These are phyloP conservation scores for Rubia balearica DNA, from an alignment of 305 asterid species.

Conservation along the genomic window DNA sequence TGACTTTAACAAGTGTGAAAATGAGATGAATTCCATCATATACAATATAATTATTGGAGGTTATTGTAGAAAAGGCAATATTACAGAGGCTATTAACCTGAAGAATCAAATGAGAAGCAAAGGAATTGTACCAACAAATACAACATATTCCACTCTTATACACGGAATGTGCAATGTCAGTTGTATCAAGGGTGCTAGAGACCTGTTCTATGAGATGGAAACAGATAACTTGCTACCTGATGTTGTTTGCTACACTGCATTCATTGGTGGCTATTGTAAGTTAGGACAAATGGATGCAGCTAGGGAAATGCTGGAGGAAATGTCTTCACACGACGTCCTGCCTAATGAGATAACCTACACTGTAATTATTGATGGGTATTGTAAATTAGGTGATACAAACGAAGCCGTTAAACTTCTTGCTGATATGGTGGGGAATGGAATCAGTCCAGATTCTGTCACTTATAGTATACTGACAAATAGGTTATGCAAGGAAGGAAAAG, in stretches of 20 bases:
- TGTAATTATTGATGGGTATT: constrained; percentile 56
- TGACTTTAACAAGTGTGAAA: constrained; percentile 37
- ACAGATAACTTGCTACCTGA: constrained; percentile 55
- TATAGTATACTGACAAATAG: constrained; percentile 48
- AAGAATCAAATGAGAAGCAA: constrained; percentile 57
- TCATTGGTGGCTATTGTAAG: constrained; percentile 71
- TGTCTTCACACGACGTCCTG: constrained; percentile 41
- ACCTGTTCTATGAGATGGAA: constrained; percentile 52
- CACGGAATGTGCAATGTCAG: constrained; percentile 63
- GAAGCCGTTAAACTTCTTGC: constrained; percentile 47
- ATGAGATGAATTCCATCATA: constrained; percentile 43
- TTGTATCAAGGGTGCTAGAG: constrained; percentile 43
- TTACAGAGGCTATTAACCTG: constrained; percentile 53
- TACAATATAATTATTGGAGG: constrained; percentile 66
- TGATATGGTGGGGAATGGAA: constrained; percentile 64
- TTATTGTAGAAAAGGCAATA: constrained; percentile 42
- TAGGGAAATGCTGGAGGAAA: constrained; percentile 48
- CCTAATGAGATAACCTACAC: constrained; percentile 83
- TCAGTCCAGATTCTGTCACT: constrained; percentile 64
- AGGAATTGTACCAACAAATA: constrained; percentile 41
- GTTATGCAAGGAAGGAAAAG: constrained; percentile 52
- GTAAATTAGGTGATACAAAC: constrained; percentile 48
- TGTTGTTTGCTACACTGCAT: constrained; percentile 79
- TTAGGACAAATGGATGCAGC: constrained; percentile 67
- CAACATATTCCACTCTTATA: constrained; percentile 65